Percentiles rank a stretch among this genome's conserved stretches.
phyloP scores from a whole-genome alignment of 208 protist genomes.

The Wallacemonas collosoma region DNA sequence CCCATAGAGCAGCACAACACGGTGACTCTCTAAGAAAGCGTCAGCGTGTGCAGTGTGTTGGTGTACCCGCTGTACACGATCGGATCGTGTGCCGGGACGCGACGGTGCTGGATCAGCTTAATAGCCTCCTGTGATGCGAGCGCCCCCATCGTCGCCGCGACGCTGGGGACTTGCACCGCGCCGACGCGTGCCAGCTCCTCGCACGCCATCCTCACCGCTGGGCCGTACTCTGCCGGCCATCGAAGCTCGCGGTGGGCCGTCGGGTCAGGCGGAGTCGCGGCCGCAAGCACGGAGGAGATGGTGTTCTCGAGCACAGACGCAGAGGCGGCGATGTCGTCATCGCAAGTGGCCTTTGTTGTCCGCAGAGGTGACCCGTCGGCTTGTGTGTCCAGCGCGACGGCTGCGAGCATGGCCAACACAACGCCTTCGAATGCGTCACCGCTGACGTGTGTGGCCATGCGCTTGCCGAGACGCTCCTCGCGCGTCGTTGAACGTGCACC shows the following conservation, averaged over 20 bases:
- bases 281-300: background rate
- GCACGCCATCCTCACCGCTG: slow-evolving; percentile 4
- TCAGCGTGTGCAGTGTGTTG: slow-evolving; percentile 26
- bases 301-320: background rate
- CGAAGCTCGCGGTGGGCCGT: background rate
- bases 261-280: background rate
- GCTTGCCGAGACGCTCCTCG: background rate
- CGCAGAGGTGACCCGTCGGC: background rate
- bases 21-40: background rate
- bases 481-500: background rate
- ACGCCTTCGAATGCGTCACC: background rate
- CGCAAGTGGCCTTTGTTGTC: background rate
- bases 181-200: slow-evolving; percentile 83
- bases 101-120: slow-evolving; percentile 95
- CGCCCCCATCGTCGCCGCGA: slow-evolving; percentile 93
- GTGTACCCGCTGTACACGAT: slow-evolving; percentile 93
- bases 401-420: slow-evolving; percentile 1
- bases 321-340: background rate
- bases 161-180: slow-evolving; percentile 83
- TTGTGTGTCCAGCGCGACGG: background rate
- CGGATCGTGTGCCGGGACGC: slow-evolving; percentile 86
- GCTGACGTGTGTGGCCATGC: background rate
- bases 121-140: slow-evolving; percentile 95
- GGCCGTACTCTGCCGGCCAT: background rate
- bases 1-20: background rate